Percentiles rank a stretch among this genome's conserved stretches.
phyloP scores from a whole-genome alignment of 805 yeast species.

The Ogataea pilisensis region DNA sequence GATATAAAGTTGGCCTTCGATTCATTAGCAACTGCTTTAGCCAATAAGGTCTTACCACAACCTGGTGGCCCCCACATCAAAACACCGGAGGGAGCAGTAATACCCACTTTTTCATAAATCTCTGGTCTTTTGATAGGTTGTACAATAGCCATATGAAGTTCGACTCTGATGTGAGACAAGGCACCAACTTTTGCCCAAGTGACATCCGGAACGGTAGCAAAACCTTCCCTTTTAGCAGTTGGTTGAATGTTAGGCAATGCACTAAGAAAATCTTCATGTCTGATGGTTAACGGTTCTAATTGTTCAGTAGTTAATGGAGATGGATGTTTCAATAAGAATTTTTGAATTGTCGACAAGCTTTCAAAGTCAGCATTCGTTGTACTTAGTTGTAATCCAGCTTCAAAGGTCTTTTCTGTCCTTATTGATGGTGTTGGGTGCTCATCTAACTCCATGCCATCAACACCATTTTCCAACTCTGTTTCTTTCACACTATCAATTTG shows the following conservation, averaged over 20 bases:
- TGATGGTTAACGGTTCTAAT: conserved; percentile 69
- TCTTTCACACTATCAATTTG: conserved; percentile 7
- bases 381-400: conserved; percentile 1
- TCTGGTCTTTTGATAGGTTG: conserved; percentile 95
- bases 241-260: conserved; percentile 96
- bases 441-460: conserved; percentile 26
- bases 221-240: conserved; percentile 96
- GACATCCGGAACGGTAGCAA: conserved; percentile 97
- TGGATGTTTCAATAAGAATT: conserved; percentile 71
- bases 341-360: conserved; percentile 58
- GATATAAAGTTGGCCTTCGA: conserved; percentile 94
- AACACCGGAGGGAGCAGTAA: conserved; percentile 95
- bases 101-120: conserved; percentile 83
- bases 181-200: conserved; percentile 97
- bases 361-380: conserved; percentile 6
- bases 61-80: conserved; percentile 99
- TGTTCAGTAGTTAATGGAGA: conserved; percentile 73
- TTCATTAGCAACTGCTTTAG: conserved; percentile 97
- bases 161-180: conserved; percentile 70
- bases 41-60: conserved; percentile 93
- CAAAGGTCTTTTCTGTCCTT: neutral
- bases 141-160: conserved; percentile 94
- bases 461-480: conserved; percentile 5
- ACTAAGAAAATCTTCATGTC: conserved; percentile 70
- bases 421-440: too few relatives aligned